Conservation (phyloP, 2,329 filamentous ascomycete genomes). For the Elsinoe arachidis region DNA sequence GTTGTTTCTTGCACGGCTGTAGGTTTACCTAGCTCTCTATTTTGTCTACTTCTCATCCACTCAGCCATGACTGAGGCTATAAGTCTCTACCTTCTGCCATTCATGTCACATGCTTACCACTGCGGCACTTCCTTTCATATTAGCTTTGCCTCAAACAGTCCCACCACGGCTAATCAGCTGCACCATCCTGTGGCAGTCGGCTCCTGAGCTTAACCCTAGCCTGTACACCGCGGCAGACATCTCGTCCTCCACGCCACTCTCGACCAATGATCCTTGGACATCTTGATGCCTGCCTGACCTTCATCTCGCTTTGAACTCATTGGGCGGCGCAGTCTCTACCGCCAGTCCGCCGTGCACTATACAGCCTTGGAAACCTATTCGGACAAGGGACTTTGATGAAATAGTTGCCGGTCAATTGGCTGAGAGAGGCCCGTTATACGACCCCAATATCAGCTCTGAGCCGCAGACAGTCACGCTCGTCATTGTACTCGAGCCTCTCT, state of each 20-base stretch:
- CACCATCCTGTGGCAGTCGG: background rate
- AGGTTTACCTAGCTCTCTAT: background rate
- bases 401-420: background rate
- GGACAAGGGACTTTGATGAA: background rate
- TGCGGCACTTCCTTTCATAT: background rate
- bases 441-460: background rate
- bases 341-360: background rate
- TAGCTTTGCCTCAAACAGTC: background rate
- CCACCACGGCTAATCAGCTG: slow-evolving; percentile 4
- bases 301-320: background rate
- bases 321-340: background rate
- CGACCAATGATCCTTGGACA: background rate
- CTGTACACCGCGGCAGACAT: slow-evolving; percentile 2
- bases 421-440: background rate
- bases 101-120: background rate
- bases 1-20: background rate
- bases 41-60: background rate
- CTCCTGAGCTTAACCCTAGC: background rate
- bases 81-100: slow-evolving; percentile 1
- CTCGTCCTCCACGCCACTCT: background rate
- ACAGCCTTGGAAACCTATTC: background rate
- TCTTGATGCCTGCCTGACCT: background rate
- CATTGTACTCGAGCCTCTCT: background rate
- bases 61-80: slow-evolving; percentile 2
- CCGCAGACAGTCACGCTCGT: background rate